These are phyloP conservation scores for Colletotrichum sp. DNA, from an alignment of 2,329 filamentous ascomycete genomes.

Conservation along the genomic window DNA sequence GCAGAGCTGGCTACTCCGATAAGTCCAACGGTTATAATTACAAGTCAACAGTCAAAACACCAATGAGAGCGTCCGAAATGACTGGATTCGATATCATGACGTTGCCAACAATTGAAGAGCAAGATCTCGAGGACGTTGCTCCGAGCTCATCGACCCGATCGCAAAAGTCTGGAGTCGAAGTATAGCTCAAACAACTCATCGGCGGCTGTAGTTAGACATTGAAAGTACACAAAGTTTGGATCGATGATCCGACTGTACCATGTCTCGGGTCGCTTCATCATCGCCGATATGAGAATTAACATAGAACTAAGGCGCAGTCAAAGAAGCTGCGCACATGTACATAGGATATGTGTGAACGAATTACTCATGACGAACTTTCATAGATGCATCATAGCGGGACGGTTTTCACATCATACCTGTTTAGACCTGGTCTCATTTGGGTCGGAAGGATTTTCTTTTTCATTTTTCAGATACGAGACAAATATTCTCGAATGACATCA, in stretches of 20 bases:
- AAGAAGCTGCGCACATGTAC: background rate
- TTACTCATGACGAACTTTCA: background rate
- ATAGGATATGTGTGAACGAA: background rate
- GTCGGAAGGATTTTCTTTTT: background rate
- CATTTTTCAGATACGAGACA: background rate
- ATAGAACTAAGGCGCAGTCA: background rate
- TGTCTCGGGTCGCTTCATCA: background rate
- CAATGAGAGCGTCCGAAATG: background rate
- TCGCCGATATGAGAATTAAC: background rate
- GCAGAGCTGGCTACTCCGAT: background rate
- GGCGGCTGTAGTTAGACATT: background rate
- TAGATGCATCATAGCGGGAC: background rate
- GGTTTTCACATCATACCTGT: background rate
- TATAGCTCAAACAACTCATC: background rate
- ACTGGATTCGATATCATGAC: background rate
- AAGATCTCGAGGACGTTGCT: background rate
- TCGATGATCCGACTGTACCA: background rate
- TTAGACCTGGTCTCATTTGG: background rate
- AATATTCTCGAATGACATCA: background rate
- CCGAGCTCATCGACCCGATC: background rate
- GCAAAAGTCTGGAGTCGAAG: background rate
- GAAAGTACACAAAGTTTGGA: background rate
- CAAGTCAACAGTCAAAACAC: slow-evolving; percentile 6
- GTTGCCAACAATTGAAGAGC: background rate
- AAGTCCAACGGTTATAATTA: slow-evolving; percentile 9